Evolutionary conservation across 495 filamentous ascomycete genomes (phyloP).

Genomic region (Annulohypoxylon bovei): DNA sequence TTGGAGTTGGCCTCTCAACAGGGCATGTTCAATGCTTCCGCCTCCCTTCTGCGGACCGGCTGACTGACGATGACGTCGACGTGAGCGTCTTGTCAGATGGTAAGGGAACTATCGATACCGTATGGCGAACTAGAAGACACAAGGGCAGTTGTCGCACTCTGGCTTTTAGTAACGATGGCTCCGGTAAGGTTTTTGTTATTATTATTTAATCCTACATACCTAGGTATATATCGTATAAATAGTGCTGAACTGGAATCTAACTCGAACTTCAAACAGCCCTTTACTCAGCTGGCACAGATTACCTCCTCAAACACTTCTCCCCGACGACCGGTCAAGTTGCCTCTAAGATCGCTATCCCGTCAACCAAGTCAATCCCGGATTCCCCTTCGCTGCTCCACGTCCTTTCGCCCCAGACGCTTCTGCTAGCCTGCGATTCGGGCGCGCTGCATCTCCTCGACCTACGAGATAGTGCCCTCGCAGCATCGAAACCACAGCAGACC

Average conservation of each 20-base stretch:
- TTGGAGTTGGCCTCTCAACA: slow-evolving; percentile 83
- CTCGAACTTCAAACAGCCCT: slow-evolving; percentile 57
- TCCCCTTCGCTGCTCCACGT: slow-evolving; percentile 78
- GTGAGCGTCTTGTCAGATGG: slow-evolving; percentile 66
- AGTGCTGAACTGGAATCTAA: slow-evolving; percentile 20
- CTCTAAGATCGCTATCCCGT: slow-evolving; percentile 76
- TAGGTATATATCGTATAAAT: background rate
- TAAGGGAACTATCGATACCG: slow-evolving; percentile 78
- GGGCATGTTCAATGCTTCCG: slow-evolving; percentile 90
- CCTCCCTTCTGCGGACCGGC: slow-evolving; percentile 68
- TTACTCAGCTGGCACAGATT: slow-evolving; percentile 91
- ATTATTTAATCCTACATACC: too few relatives aligned
- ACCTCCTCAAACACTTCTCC: slow-evolving; percentile 86
- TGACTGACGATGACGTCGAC: slow-evolving; percentile 56
- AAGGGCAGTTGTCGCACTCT: slow-evolving; percentile 90
- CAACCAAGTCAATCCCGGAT: slow-evolving; percentile 61
- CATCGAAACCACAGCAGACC: slow-evolving; percentile 73
- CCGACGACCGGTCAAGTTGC: slow-evolving; percentile 81
- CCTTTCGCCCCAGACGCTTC: slow-evolving; percentile 85
- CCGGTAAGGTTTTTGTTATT: slow-evolving; percentile 53
- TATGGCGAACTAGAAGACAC: slow-evolving; percentile 88
- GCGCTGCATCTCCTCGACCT: slow-evolving; percentile 91
- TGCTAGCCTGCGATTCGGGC: slow-evolving; percentile 90
- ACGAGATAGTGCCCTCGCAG: slow-evolving; percentile 69
- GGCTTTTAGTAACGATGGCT: slow-evolving; percentile 79